phyloP scores from a whole-genome alignment of 257 asterid species.

The Knoxia roxburghii region DNA sequence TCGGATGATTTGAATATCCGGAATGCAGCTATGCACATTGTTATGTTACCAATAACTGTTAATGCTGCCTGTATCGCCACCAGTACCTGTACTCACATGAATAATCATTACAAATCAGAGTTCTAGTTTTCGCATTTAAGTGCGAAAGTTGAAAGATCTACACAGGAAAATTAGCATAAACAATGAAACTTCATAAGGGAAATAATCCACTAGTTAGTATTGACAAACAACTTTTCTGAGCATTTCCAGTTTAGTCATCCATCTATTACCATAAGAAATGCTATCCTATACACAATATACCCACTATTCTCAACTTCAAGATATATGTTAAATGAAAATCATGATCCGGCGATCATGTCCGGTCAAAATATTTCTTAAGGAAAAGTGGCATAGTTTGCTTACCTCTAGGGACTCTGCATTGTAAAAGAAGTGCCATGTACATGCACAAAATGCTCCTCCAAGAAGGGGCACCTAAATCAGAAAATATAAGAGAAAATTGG shows the following conservation, averaged over 20 bases:
- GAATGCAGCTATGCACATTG: slow-evolving; percentile 95
- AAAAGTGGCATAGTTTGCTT: slow-evolving; percentile 8
- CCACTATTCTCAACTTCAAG: not conserved
- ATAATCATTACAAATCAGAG: not conserved
- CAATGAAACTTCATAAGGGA: not conserved
- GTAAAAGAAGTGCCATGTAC: slow-evolving; percentile 99
- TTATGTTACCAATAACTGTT: slow-evolving; percentile 73
- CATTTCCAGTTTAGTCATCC: not conserved
- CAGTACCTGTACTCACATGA: slow-evolving; percentile 43
- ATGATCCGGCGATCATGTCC: not conserved
- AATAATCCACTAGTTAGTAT: not conserved
- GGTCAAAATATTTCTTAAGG: not conserved
- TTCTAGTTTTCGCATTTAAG: not conserved
- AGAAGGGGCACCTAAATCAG: slow-evolving; percentile 79
- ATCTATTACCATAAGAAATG: too few species aligned
- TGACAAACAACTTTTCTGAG: not conserved
- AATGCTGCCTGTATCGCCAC: slow-evolving; percentile 97
- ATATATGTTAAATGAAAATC: not conserved
- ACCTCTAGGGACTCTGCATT: slow-evolving; percentile 96
- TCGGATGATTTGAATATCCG: slow-evolving; percentile 61
- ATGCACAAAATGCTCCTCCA: slow-evolving; percentile 96
- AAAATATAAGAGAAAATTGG: slow-evolving; percentile 15
- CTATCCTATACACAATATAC: not conserved
- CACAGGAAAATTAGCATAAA: not conserved
- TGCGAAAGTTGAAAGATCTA: not conserved